A percentile compares a stretch with the other conserved stretches of the same genome.
These are phyloP conservation scores for Begonia fuchsioides DNA, from an alignment of 306 rosid genomes.

Conservation along the genomic window DNA sequence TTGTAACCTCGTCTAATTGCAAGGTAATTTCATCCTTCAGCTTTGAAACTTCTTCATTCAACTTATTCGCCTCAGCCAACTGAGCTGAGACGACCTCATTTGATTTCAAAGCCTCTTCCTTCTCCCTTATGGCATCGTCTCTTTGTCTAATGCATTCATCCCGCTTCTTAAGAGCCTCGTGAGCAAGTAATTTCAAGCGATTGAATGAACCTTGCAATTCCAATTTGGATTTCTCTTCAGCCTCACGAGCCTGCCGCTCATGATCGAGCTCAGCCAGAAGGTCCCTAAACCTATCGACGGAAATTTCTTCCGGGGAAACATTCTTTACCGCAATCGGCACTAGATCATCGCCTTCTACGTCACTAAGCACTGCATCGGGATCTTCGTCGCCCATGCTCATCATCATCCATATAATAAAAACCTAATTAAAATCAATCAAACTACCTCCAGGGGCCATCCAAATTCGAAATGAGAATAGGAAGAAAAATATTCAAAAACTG, in stretches of 20 bases:
- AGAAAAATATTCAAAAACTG: background rate
- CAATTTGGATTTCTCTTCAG: conserved; percentile 55
- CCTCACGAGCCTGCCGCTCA: conserved; percentile 61
- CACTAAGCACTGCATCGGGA: conserved; percentile 80
- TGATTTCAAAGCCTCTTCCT: conserved; percentile 36
- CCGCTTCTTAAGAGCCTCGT: conserved; percentile 77
- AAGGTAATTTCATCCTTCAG: conserved; percentile 39
- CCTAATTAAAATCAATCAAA: conserved; percentile 16
- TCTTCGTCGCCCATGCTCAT: conserved; percentile 49
- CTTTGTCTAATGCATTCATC: conserved; percentile 61
- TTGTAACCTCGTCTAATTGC: conserved; percentile 41
- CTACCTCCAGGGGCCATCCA: conserved; percentile 9
- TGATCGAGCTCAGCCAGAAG: conserved; percentile 71
- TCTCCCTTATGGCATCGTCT: conserved; percentile 66
- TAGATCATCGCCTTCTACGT: conserved; percentile 70
- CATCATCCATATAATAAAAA: conserved; percentile 23
- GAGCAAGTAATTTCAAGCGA: conserved; percentile 61
- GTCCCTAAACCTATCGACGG: conserved; percentile 49
- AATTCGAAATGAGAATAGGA: background rate
- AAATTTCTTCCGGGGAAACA: conserved; percentile 39
- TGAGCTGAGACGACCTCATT: conserved; percentile 34
- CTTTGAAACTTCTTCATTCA: conserved; percentile 29
- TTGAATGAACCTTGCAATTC: conserved; percentile 56
- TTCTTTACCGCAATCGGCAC: conserved; percentile 19
- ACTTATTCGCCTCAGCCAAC: conserved; percentile 27